phyloP scores from a whole-genome alignment of 1,284 basidiomycete genomes.

The Leccinum ponderosum region DNA sequence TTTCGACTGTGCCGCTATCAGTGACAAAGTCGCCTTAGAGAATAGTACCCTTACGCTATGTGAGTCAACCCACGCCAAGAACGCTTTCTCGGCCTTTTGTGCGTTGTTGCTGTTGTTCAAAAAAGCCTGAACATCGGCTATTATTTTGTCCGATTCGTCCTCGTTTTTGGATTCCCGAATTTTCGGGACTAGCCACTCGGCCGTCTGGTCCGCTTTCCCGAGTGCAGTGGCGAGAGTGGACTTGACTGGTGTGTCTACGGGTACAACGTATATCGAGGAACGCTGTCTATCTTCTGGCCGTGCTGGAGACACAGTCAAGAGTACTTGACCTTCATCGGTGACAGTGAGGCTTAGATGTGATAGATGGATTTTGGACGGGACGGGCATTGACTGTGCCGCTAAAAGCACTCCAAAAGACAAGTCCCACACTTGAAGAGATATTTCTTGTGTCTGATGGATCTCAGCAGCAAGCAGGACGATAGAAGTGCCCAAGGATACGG shows the following conservation, averaged over 20 bases:
- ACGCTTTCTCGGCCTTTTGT: conserved; percentile 46
- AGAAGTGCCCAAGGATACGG: conserved; percentile 60
- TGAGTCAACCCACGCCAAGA: conserved; percentile 51
- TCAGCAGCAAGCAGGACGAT: conserved; percentile 60
- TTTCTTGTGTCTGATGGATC: conserved; percentile 43
- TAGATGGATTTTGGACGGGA: conserved; percentile 49
- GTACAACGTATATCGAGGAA: conserved; percentile 59
- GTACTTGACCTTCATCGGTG: conserved; percentile 46
- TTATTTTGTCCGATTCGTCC: conserved; percentile 35
- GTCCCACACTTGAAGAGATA: conserved; percentile 69
- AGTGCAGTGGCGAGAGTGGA: conserved; percentile 67
- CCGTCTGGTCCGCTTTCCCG: conserved; percentile 48
- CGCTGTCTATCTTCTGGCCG: conserved; percentile 32
- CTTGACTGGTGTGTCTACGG: conserved; percentile 46
- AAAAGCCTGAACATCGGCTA: conserved; percentile 39
- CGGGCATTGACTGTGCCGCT: conserved; percentile 49
- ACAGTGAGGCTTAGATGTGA: conserved; percentile 35
- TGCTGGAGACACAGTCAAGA: conserved; percentile 55
- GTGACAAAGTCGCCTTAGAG: neutral
- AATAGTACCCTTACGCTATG: conserved; percentile 27
- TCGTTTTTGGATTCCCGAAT: conserved; percentile 24
- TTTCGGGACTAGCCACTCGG: conserved; percentile 47
- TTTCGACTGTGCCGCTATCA: conserved; percentile 20
- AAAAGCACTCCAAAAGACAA: conserved; percentile 68
- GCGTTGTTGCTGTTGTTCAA: conserved; percentile 32